phyloP scores from a whole-genome alignment of 2,329 filamentous ascomycete genomes.

The Calonectria hongkongensis region DNA sequence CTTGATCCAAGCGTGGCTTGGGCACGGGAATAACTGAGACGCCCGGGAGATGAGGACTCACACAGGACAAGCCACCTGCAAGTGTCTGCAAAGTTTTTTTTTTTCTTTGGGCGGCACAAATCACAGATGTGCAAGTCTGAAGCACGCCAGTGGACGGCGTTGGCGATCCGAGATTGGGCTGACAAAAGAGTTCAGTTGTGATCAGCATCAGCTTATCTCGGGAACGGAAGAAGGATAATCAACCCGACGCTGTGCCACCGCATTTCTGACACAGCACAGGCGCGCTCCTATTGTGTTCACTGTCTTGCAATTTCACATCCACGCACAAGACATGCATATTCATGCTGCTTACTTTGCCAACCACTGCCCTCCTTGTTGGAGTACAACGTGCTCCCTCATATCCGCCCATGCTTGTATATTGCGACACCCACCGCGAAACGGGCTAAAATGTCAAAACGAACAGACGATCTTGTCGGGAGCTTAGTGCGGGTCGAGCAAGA shows the following conservation, averaged over 20 bases:
- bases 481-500: slow-evolving; percentile 12
- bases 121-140: slow-evolving; percentile 2
- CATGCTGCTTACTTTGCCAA: not conserved
- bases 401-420: not conserved
- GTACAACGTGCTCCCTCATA: not conserved
- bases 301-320: slow-evolving; percentile 15
- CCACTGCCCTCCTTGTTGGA: not conserved
- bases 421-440: slow-evolving; percentile 1
- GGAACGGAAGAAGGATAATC: slow-evolving; percentile 19
- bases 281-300: not conserved
- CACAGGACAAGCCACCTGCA: not conserved
- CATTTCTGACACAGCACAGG: slow-evolving; percentile 14
- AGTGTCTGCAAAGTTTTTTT: slow-evolving; percentile 4
- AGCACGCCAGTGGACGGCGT: slow-evolving; percentile 3
- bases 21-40: slow-evolving; percentile 34
- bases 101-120: not conserved
- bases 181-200: slow-evolving; percentile 13
- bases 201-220: slow-evolving; percentile 24
- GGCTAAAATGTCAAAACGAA: slow-evolving; percentile 7
- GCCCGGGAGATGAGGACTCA: slow-evolving; percentile 18
- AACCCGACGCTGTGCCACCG: slow-evolving; percentile 16
- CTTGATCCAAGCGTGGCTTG: slow-evolving; percentile 24
- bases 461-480: slow-evolving; percentile 17
- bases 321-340: slow-evolving; percentile 10
- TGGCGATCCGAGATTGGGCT: slow-evolving; percentile 18